A percentile compares a stretch with the other conserved stretches of the same genome.
Conservation (phyloP, 352 stramenopile genomes). For the Phytophthora citrophthora region DNA sequence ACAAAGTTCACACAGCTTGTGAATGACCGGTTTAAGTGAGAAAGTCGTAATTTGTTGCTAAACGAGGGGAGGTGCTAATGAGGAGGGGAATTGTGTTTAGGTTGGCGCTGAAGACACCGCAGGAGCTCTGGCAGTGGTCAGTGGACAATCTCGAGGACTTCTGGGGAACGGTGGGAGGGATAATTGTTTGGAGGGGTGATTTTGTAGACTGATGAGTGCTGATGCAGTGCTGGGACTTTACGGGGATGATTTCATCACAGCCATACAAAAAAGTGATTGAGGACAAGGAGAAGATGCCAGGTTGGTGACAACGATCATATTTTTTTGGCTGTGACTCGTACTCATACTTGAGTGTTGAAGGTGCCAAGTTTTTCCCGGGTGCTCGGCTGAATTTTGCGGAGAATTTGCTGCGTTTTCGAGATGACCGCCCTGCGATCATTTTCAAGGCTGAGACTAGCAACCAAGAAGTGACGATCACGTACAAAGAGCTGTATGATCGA, state of each 20-base stretch:
- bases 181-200: neutral
- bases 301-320: neutral
- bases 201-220: neutral
- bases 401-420: constrained; percentile 76
- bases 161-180: constrained; percentile 51
- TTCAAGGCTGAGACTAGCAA: constrained; percentile 81
- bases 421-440: constrained; percentile 74
- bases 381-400: constrained; percentile 79
- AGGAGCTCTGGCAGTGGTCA: constrained; percentile 77
- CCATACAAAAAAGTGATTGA: constrained; percentile 63
- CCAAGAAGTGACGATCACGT: constrained; percentile 57
- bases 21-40: constrained; percentile 61
- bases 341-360: constrained; percentile 2
- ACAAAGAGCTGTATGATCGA: constrained; percentile 68
- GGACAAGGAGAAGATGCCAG: constrained; percentile 69
- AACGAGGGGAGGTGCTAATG: neutral
- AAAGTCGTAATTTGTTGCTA: neutral
- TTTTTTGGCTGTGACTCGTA: too few relatives aligned
- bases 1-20: constrained; percentile 70
- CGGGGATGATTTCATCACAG: constrained; percentile 60
- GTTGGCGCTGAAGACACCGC: constrained; percentile 42
- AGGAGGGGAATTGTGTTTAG: constrained; percentile 22
- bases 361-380: constrained; percentile 75
- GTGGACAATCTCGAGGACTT: constrained; percentile 71
- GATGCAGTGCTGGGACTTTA: constrained; percentile 74